These are phyloP conservation scores for Zymoseptoria passerinii DNA, from an alignment of 2,329 filamentous ascomycete genomes.

Conservation along the genomic window DNA sequence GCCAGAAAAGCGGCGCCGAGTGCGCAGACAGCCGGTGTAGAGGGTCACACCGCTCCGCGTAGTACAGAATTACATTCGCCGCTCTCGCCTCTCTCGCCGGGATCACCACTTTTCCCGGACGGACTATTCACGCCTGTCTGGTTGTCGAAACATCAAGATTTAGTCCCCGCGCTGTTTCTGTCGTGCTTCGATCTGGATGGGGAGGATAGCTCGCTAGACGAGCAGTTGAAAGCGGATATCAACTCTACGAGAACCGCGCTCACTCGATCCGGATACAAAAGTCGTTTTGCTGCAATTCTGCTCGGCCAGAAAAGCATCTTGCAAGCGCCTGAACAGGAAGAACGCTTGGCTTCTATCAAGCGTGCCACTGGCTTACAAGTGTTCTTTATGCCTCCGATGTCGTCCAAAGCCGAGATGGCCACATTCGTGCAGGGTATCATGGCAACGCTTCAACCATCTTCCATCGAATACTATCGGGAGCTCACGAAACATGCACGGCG, in stretches of 20 bases:
- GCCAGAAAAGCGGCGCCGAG: constrained; percentile 55
- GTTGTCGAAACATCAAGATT: constrained; percentile 80
- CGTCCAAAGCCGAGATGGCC: constrained; percentile 61
- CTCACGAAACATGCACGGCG: constrained; percentile 84
- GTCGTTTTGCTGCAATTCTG: constrained; percentile 67
- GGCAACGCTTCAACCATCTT: constrained; percentile 60
- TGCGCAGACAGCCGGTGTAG: constrained; percentile 39
- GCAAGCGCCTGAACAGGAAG: constrained; percentile 53
- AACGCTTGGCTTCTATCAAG: constrained; percentile 71
- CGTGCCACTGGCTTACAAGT: constrained; percentile 72
- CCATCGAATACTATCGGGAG: constrained; percentile 87
- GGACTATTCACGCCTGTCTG: constrained; percentile 74
- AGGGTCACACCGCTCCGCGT: constrained; percentile 21
- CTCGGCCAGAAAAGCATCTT: constrained; percentile 60
- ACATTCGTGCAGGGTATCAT: constrained; percentile 68
- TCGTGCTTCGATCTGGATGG: constrained; percentile 73
- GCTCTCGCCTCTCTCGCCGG: constrained; percentile 79
- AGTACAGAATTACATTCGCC: constrained; percentile 69
- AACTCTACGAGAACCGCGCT: constrained; percentile 65
- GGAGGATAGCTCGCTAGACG: constrained; percentile 72
- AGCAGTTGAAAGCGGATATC: constrained; percentile 80
- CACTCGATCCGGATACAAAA: constrained; percentile 65
- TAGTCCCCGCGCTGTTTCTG: constrained; percentile 71
- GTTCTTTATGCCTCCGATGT: constrained; percentile 72
- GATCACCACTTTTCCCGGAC: constrained; percentile 78